phyloP scores from a whole-genome alignment of 2,329 filamentous ascomycete species.

The Venturia oleaginea region DNA sequence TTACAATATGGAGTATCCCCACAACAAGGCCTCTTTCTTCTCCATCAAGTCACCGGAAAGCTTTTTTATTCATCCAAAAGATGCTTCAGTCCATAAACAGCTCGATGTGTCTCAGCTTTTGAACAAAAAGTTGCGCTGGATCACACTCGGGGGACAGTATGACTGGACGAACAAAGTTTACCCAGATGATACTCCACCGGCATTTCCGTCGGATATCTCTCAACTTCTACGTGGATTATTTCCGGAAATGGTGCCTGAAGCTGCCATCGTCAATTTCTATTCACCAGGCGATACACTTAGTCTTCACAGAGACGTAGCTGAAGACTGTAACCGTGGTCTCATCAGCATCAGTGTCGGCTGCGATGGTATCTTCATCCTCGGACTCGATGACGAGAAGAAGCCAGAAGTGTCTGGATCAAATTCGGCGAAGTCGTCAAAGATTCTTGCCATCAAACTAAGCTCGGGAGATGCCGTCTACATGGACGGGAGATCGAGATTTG shows the following conservation, averaged over 20 bases:
- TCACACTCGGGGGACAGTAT: slow-evolving; percentile 90
- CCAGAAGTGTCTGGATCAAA: background rate
- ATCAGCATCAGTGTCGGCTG: slow-evolving; percentile 85
- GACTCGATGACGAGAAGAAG: slow-evolving; percentile 35
- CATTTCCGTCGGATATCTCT: slow-evolving; percentile 67
- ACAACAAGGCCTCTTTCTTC: slow-evolving; percentile 41
- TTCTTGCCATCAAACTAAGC: slow-evolving; percentile 55
- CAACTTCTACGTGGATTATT: slow-evolving; percentile 61
- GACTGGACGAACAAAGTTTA: slow-evolving; percentile 89
- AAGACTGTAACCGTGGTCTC: slow-evolving; percentile 67
- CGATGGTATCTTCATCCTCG: slow-evolving; percentile 79
- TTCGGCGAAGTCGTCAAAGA: background rate
- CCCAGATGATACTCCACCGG: slow-evolving; percentile 55
- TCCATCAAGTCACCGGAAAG: slow-evolving; percentile 47
- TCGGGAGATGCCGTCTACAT: slow-evolving; percentile 91
- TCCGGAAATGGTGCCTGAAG: slow-evolving; percentile 68
- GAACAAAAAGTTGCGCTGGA: slow-evolving; percentile 78
- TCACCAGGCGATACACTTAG: slow-evolving; percentile 83
- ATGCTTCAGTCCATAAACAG: slow-evolving; percentile 64
- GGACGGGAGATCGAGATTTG: slow-evolving; percentile 70
- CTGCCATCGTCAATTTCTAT: slow-evolving; percentile 92
- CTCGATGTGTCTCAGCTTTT: slow-evolving; percentile 62
- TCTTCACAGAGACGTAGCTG: slow-evolving; percentile 88
- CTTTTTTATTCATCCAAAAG: slow-evolving; percentile 57
- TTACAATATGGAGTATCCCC: slow-evolving; percentile 59